Conservation (phyloP, 352 stramenopile genomes). For the Globisporangium nunn region DNA sequence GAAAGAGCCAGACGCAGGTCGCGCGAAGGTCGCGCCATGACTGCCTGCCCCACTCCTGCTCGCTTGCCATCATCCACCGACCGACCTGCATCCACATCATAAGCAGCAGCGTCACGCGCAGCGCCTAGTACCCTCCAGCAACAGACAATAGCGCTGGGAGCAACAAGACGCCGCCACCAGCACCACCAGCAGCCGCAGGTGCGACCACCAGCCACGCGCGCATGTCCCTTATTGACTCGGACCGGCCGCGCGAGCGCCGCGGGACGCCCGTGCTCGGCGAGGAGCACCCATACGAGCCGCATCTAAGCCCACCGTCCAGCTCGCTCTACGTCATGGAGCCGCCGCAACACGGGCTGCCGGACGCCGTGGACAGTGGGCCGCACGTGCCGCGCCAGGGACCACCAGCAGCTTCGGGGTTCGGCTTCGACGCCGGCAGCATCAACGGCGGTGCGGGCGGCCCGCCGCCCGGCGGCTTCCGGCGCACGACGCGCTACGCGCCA, state of each 20-base stretch:
- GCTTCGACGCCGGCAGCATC: slow-evolving; percentile 19
- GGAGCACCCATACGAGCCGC: slow-evolving; percentile 56
- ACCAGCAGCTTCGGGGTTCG: neutral
- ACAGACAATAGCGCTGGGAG: too few species aligned
- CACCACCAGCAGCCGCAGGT: neutral
- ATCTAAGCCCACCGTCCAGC: slow-evolving; percentile 37
- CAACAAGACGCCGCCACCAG: neutral
- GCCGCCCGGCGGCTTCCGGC: slow-evolving; percentile 8
- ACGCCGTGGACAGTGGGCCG: slow-evolving; percentile 17
- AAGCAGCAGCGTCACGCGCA: too few species aligned
- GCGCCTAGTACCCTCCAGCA: too few species aligned
- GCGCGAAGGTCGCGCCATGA: slow-evolving; percentile 8
- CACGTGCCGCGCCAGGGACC: neutral
- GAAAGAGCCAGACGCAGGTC: slow-evolving; percentile 12
- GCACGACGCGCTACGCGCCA: slow-evolving; percentile 16
- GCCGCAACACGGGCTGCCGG: slow-evolving; percentile 17
- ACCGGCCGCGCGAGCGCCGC: slow-evolving; percentile 25
- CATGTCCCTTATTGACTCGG: slow-evolving; percentile 17
- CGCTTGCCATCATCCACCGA: neutral
- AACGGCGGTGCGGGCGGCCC: neutral
- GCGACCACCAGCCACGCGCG: neutral
- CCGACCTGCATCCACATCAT: too few species aligned
- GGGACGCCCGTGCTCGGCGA: slow-evolving; percentile 62
- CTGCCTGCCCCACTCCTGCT: neutral
- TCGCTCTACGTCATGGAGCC: slow-evolving; percentile 71